Conservation (phyloP, 2,329 filamentous ascomycete genomes). For the Didymella segeticola region DNA sequence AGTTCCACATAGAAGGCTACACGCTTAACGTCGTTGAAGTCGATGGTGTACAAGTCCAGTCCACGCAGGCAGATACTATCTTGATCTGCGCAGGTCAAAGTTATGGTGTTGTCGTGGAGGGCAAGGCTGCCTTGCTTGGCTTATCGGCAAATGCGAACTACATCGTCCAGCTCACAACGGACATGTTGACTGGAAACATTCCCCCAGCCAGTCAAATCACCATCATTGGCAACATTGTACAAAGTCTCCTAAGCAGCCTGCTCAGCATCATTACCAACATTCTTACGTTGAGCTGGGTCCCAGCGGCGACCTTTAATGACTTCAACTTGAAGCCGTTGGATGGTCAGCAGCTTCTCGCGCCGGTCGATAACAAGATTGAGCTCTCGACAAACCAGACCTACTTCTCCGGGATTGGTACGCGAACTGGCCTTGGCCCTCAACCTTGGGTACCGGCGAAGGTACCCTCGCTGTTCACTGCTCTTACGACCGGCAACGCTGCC, state of each 20-base stretch:
- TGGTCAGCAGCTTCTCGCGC: slow-evolving; percentile 62
- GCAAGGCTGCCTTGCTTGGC: slow-evolving; percentile 30
- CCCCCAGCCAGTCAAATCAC: slow-evolving; percentile 20
- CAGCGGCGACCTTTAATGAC: slow-evolving; percentile 73
- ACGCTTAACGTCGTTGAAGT: slow-evolving; percentile 48
- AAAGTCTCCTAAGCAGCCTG: slow-evolving; percentile 18
- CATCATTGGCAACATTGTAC: slow-evolving; percentile 24
- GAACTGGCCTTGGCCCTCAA: slow-evolving; percentile 62
- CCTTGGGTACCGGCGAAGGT: slow-evolving; percentile 76
- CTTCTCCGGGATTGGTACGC: slow-evolving; percentile 64
- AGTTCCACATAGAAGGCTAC: slow-evolving; percentile 53
- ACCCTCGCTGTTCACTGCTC: slow-evolving; percentile 76
- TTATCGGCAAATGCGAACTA: slow-evolving; percentile 61
- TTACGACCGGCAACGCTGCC: slow-evolving; percentile 59
- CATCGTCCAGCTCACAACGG: slow-evolving; percentile 57
- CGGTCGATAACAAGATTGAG: slow-evolving; percentile 67
- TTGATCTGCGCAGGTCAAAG: slow-evolving; percentile 21
- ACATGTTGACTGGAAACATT: slow-evolving; percentile 55
- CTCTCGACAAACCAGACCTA: slow-evolving; percentile 66
- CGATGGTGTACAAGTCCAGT: slow-evolving; percentile 27
- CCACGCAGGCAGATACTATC: slow-evolving; percentile 10
- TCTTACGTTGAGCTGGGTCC: slow-evolving; percentile 55
- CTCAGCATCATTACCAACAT: slow-evolving; percentile 59
- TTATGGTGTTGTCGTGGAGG: slow-evolving; percentile 31
- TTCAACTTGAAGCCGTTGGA: slow-evolving; percentile 73